These are phyloP conservation scores for Furculomyces boomerangus DNA, from an alignment of 371 early-diverging fungal species.

Conservation along the genomic window DNA sequence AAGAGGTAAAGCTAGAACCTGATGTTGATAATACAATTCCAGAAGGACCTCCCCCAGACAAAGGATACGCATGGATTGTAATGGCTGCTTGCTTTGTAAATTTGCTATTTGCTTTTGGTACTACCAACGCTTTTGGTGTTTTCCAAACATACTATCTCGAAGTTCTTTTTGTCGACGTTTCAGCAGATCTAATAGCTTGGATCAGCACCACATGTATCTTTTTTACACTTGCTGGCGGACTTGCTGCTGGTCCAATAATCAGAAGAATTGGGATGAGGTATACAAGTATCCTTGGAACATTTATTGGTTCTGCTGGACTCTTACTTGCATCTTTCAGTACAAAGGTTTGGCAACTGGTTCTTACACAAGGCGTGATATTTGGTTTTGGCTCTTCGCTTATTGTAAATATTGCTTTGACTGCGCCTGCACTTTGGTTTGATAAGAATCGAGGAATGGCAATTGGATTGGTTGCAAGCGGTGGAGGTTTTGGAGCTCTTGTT, in stretches of 20 bases:
- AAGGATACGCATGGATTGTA: conserved; percentile 12
- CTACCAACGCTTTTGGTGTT: conserved; percentile 16
- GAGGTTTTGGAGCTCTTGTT: conserved; percentile 51
- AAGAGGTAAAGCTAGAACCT: not conserved
- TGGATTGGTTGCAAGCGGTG: conserved; percentile 47
- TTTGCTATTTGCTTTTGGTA: conserved; percentile 12
- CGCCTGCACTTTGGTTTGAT: conserved; percentile 35
- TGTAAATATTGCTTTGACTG: conserved; percentile 1
- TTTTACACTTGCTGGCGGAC: conserved; percentile 10
- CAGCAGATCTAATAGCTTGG: conserved; percentile 15
- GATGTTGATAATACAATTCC: not conserved
- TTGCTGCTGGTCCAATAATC: conserved; percentile 12
- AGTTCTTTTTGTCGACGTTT: conserved; percentile 7
- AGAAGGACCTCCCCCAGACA: conserved; percentile 4
- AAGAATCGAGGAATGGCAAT: conserved; percentile 45
- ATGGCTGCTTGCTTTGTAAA: conserved; percentile 9
- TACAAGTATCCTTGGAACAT: conserved; percentile 8
- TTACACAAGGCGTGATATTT: conserved; percentile 16
- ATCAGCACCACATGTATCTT: conserved; percentile 11
- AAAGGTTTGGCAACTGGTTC: conserved; percentile 16
- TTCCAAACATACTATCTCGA: conserved; percentile 17
- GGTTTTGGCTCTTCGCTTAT: conserved; percentile 21
- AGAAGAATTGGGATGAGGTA: conserved; percentile 11
- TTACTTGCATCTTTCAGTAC: conserved; percentile 15
- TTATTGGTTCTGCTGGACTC: conserved; percentile 7